A percentile compares a stretch with the other conserved stretches of the same genome.
These are phyloP conservation scores for Xylaria hypoxylon DNA, from an alignment of 2,329 filamentous ascomycete genomes.

Conservation along the genomic window DNA sequence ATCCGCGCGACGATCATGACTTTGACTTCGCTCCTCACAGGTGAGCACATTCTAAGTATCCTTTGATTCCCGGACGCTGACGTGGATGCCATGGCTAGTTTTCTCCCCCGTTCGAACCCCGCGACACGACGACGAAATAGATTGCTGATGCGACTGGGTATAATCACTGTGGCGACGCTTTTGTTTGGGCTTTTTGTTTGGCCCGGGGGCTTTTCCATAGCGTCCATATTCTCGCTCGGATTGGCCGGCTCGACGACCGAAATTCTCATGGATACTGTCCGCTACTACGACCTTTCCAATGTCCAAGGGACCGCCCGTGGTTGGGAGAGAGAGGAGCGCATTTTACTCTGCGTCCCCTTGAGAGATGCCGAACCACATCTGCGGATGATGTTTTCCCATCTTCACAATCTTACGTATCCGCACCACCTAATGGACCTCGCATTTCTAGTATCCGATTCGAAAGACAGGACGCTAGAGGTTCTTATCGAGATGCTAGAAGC, in stretches of 20 bases:
- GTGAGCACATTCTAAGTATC: constrained; percentile 60
- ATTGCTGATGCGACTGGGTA: constrained; percentile 75
- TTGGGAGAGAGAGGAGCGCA: constrained; percentile 96
- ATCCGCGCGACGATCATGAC: constrained; percentile 74
- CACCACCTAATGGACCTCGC: constrained; percentile 96
- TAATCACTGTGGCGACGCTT: constrained; percentile 68
- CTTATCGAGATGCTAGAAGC: constrained; percentile 80
- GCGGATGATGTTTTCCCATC: constrained; percentile 98
- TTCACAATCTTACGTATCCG: constrained; percentile 96
- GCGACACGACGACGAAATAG: constrained; percentile 79
- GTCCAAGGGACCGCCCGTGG: constrained; percentile 91
- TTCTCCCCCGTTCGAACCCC: constrained; percentile 82
- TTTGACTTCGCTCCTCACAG: constrained; percentile 92
- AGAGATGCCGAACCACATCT: constrained; percentile 93
- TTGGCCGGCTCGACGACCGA: constrained; percentile 75
- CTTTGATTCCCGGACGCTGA: constrained; percentile 26
- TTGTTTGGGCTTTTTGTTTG: constrained; percentile 82
- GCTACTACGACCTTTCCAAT: constrained; percentile 95
- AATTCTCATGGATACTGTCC: constrained; percentile 89
- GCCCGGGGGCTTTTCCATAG: constrained; percentile 71
- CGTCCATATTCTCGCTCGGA: constrained; percentile 74
- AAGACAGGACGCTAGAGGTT: constrained; percentile 85
- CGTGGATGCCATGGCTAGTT: constrained; percentile 65
- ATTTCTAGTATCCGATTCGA: constrained; percentile 97
- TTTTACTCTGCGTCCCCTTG: constrained; percentile 92